Evolutionary conservation across 768 basidiomycete genomes (phyloP).

Genomic region (Lyophyllum decastes): DNA sequence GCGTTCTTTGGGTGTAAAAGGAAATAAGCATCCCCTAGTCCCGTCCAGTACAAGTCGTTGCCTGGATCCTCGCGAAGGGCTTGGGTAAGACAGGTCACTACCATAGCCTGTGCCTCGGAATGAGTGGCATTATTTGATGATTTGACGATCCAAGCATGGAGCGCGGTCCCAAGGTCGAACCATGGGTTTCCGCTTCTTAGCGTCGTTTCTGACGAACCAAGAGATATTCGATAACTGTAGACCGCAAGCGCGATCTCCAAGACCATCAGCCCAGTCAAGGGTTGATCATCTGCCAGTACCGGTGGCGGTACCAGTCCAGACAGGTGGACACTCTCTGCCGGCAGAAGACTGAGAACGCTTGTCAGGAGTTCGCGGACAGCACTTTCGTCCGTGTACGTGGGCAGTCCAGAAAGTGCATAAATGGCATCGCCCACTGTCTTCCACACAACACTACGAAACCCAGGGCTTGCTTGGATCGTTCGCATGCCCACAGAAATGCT

Average conservation of each 20-base stretch:
- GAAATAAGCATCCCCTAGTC: slow-evolving; percentile 77
- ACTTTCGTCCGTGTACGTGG: slow-evolving; percentile 47
- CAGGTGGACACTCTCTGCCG: slow-evolving; percentile 41
- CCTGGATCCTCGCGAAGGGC: slow-evolving; percentile 74
- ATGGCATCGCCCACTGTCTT: slow-evolving; percentile 81
- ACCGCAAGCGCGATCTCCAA: slow-evolving; percentile 57
- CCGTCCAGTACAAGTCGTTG: slow-evolving; percentile 79
- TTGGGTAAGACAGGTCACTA: slow-evolving; percentile 58
- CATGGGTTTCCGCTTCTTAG: slow-evolving; percentile 55
- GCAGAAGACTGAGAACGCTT: slow-evolving; percentile 37
- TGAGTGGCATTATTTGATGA: slow-evolving; percentile 29
- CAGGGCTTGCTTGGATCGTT: slow-evolving; percentile 51
- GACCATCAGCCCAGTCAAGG: slow-evolving; percentile 34
- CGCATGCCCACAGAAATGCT: slow-evolving; percentile 54
- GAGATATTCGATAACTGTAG: slow-evolving; percentile 61
- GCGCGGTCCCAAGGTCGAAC: slow-evolving; percentile 71
- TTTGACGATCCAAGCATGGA: slow-evolving; percentile 50
- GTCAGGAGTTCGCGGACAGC: slow-evolving; percentile 34
- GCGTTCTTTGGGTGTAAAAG: slow-evolving; percentile 66
- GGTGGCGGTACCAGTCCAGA: slow-evolving; percentile 38
- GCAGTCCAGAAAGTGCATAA: slow-evolving; percentile 59
- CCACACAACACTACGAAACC: slow-evolving; percentile 78
- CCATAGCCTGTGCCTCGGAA: slow-evolving; percentile 38
- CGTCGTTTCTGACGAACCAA: slow-evolving; percentile 53
- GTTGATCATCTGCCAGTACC: slow-evolving; percentile 18